Evolutionary conservation across 495 filamentous ascomycete species (phyloP), one percentile per base, ranked within the genome.

Genomic region (Xylaria bambusicola): DNA sequence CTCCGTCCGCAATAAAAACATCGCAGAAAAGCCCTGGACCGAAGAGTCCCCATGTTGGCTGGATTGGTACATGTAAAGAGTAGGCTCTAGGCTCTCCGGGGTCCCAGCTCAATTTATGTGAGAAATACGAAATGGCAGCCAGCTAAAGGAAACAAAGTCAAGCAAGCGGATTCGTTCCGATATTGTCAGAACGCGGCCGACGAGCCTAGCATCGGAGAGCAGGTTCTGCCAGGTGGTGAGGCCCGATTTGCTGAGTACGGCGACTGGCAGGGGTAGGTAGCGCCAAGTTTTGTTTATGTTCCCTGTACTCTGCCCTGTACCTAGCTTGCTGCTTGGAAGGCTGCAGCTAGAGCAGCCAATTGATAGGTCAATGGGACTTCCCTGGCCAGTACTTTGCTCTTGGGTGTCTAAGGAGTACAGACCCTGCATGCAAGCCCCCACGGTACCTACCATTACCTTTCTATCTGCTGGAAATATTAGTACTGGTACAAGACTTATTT

Each of bases 1-100:
- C 76, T 84, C 69, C 72, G 70, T 65, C 86, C 86, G 70, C 90
- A 94, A 67, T 90, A 92, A 75, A 91, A 91, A 77, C 90, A 94
- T 45, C 77, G 75, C 53, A 93, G 69, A 52, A 73, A 70, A 51
- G 60, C 65, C 52, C 64, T 65, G 65, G 72, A 69, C 69, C 74
- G 67, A 58, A 71, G 61, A 62, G 69, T 55, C 73, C 73, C 67
- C 60, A 64, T 69, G 46, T 35, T 68, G 42, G 47, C 56, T 36
- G 35, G 44, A n/a, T 44, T 27, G 24, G 10, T 20, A 29, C 18
- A 15, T 50, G 26, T 27, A 52, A 33, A 49, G 42, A 13, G 49
- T 3, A 53, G 51, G 40, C 45, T 48, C 24, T 15, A n/a, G n/a
- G n/a, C n/a, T n/a, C n/a, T n/a, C n/a, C 27, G 29, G 2, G 36